These are phyloP conservation scores for Aspergillus novoparasiticus DNA, from an alignment of 2,329 filamentous ascomycete species.

Conservation along the genomic window DNA sequence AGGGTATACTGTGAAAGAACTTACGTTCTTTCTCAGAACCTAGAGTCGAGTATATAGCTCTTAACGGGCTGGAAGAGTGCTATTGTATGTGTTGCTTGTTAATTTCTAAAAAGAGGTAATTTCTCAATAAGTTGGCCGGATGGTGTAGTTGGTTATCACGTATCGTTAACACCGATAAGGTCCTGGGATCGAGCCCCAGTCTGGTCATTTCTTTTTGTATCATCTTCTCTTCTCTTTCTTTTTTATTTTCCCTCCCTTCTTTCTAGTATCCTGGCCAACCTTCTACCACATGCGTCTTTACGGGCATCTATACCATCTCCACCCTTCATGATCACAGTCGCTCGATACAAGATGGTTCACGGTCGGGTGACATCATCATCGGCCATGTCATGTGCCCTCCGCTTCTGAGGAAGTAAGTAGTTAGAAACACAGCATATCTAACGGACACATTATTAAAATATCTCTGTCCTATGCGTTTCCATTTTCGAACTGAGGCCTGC, in stretches of 20 bases:
- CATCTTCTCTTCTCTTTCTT: not conserved
- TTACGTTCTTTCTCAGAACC: too few species aligned
- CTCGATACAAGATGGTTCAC: not conserved
- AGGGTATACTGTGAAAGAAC: not conserved
- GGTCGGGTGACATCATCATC: conserved; percentile 32
- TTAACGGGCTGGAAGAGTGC: too few species aligned
- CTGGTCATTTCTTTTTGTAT: conserved; percentile 2
- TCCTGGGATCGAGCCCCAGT: conserved; percentile 7
- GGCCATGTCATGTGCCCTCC: conserved; percentile 8
- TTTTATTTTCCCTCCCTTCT: not conserved
- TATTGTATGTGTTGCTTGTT: too few species aligned
- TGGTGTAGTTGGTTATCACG: conserved; percentile 8
- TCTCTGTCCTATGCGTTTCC: not conserved
- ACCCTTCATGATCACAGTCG: too few species aligned
- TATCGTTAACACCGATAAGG: conserved; percentile 6
- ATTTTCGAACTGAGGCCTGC: not conserved
- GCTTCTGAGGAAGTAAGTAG: not conserved
- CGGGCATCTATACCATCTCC: too few species aligned
- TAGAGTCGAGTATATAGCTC: too few species aligned
- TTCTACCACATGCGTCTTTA: not conserved
- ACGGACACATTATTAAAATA: not conserved
- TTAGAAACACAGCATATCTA: not conserved
- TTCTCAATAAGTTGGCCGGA: not conserved
- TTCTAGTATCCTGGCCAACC: not conserved
- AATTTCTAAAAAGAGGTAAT: accelerated